Evolutionary conservation across 768 basidiomycete species (phyloP), one percentile per base, ranked within the genome.

Genomic region (Termitomyces sp.): DNA sequence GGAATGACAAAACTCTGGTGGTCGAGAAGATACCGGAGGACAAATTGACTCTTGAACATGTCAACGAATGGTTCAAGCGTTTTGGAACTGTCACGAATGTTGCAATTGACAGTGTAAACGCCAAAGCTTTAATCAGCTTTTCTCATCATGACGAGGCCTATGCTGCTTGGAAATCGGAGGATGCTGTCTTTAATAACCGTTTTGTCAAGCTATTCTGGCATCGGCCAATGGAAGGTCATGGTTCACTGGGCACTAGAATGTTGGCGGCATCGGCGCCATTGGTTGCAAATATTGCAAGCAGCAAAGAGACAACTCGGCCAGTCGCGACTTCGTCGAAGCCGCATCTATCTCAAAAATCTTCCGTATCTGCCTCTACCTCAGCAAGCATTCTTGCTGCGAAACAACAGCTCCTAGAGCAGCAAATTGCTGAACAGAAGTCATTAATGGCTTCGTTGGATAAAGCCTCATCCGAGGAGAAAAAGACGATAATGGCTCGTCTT

Each of bases 201-300:
- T 97, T 97, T 69, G 95, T 97, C 62, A 96, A 95, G 72, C 80
- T 97, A 34, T 92, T 96, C 65, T 97, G 95, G 94, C 93, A 96
- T 72, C 81, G 90, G 57, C 94, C 93, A 7, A 83, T 95, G 85
- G 91, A 90, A 53, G 95, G 95, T 0, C 90, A 95, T 64, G 95
- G 95, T 8, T 85, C 84, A 60, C 78, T 76, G 17, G 95, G 95
- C 2, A 75, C 84, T 47, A 81, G 88, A 61, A 83, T 87, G 76
- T 73, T 98, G 57, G 92, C 90, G 14, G 91, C 90, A 4, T 90
- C 89, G 29, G 92, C 91, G 8, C 81, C 86, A 2, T 64, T 90
- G 10, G 79, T 96, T 10, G 86, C 89, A 31, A 87, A 85, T 61
- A 79, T 90, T 47, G 58, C 71, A 25, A 61, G 71, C 8, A 61